Evolutionary conservation across 257 asterid genomes (phyloP), one percentile per base, ranked within the genome.

Genomic region (Penstemon davidsonii): DNA sequence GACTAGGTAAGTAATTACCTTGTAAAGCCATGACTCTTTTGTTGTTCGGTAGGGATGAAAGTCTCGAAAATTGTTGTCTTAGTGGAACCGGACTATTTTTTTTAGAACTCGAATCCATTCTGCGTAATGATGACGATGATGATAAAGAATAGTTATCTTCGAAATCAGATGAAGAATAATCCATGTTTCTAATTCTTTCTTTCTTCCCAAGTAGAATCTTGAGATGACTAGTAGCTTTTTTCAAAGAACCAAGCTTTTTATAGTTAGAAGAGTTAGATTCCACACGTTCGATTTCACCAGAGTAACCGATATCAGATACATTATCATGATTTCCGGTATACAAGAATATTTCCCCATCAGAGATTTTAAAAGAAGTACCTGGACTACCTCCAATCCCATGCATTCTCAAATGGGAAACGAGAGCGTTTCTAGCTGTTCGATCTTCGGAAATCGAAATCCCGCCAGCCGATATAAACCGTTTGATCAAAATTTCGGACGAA

Each of bases 301-400:
- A 88, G 83, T 76, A 56, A 11, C 78, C 80, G 3, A 43, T 60
- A 7, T 79, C 87, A 62, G 78, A 43, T 63, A 70, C 4, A 66
- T 73, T 8, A 13, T 78, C 83, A n/a, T 84, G 92, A 12, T 79
- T 54, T 44, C 90, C 90, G 0, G 90, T 45, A 45, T 83, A 75
- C 60, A 84, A 59, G 56, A 93, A 74, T 65, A 93, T 87, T 73
- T 93, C 96, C 2, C 87, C 77, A 65, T 93, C 97, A 0, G 91
- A 92, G 71, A 84, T 83, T 70, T 84, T 66, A 73, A 91, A 93
- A 15, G 90, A 87, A 15, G 97, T 82, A 5, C 99, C 99, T 0
- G 97, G 99, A 59, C 96, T 88, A 55, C 84, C 79, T 9, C 82
- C 87, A 45, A 83, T 83, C 3, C 95, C 92, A 36, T 74, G 92